Conservation (phyloP, 495 filamentous ascomycete genomes). For the Zalerion maritima region DNA sequence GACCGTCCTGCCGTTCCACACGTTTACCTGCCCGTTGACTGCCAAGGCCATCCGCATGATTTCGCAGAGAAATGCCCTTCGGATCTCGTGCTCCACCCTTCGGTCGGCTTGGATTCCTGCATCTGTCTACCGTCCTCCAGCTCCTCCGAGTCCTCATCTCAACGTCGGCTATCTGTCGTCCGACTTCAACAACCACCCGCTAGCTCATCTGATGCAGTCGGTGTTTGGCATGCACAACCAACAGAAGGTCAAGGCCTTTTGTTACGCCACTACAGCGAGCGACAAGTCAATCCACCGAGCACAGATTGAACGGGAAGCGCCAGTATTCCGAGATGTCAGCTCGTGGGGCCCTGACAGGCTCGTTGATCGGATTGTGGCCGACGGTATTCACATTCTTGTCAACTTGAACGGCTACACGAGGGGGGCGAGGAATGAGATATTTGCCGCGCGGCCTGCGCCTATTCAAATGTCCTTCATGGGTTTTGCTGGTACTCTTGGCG, state of each 20-base stretch:
- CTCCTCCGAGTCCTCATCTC: constrained; percentile 67
- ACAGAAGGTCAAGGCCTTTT: constrained; percentile 64
- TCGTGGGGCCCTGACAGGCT: constrained; percentile 73
- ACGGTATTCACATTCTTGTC: constrained; percentile 90
- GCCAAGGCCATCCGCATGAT: constrained; percentile 91
- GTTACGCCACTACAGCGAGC: constrained; percentile 91
- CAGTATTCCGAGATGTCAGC: constrained; percentile 81
- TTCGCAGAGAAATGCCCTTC: constrained; percentile 84
- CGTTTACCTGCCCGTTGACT: constrained; percentile 87
- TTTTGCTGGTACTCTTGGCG: constrained; percentile 89
- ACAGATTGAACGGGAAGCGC: constrained; percentile 90
- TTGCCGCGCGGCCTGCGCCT: constrained; percentile 85
- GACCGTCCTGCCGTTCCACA: constrained; percentile 96
- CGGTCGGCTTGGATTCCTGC: constrained; percentile 71
- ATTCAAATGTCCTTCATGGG: constrained; percentile 99
- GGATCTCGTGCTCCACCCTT: constrained; percentile 83
- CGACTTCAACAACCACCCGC: constrained; percentile 97
- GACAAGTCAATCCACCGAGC: constrained; percentile 83
- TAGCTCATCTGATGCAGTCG: constrained; percentile 97
- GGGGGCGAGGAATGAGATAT: constrained; percentile 93
- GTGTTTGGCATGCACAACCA: constrained; percentile 87
- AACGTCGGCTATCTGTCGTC: constrained; percentile 94
- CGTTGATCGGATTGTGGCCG: constrained; percentile 79
- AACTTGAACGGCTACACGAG: constrained; percentile 97
- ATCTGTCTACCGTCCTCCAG: constrained; percentile 68